phyloP scores from a whole-genome alignment of 768 basidiomycete genomes.

The Kondoa subrosea region DNA sequence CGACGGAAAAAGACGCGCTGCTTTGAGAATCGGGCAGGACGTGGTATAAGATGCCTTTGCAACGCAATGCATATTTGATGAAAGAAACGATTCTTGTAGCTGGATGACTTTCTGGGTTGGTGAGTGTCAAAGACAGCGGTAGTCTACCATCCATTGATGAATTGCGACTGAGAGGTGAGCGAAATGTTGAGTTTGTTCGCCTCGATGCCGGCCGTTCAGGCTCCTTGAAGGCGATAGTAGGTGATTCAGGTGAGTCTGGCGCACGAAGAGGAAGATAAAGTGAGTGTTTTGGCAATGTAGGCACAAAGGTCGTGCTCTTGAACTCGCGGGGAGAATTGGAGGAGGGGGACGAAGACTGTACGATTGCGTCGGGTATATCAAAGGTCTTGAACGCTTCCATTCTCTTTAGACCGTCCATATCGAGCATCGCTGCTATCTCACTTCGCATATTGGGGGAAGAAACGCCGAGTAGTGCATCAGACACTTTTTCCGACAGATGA shows the following conservation, averaged over 20 bases:
- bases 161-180: constrained; percentile 1
- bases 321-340: constrained; percentile 25
- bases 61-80: constrained; percentile 30
- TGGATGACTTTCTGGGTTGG: constrained; percentile 28
- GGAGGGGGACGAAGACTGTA: not conserved
- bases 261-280: constrained; percentile 26
- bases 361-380: not conserved
- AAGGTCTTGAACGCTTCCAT: constrained; percentile 29
- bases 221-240: not conserved
- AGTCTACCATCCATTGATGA: too few species aligned
- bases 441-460: constrained; percentile 21
- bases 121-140: constrained; percentile 13
- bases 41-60: constrained; percentile 30
- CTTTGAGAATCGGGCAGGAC: constrained; percentile 12
- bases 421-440: constrained; percentile 31
- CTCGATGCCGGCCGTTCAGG: not conserved
- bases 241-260: not conserved
- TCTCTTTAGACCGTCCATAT: constrained; percentile 31
- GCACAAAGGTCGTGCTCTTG: constrained; percentile 34
- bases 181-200: not conserved
- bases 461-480: constrained; percentile 31
- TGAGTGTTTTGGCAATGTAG: constrained; percentile 30
- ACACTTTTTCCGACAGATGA: constrained; percentile 31
- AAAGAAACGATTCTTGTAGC: constrained; percentile 27
- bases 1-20: not conserved